These are phyloP conservation scores for Xanthoconium purpureum DNA, from an alignment of 768 basidiomycete species.

Conservation along the genomic window DNA sequence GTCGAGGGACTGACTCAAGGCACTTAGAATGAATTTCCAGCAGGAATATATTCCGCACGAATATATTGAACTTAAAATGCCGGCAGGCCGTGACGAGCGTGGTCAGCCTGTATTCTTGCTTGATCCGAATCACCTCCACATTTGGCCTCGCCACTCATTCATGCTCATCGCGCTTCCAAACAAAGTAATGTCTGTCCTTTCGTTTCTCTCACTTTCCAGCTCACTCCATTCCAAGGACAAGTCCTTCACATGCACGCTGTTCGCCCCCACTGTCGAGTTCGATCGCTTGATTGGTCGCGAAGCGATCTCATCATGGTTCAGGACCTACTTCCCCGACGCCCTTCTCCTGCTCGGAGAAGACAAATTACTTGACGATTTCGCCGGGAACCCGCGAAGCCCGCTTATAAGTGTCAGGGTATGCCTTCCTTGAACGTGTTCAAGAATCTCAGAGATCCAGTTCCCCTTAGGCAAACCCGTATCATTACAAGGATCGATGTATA, in stretches of 20 bases:
- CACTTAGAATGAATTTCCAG: conserved; percentile 84
- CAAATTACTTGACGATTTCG: conserved; percentile 71
- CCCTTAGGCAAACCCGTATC: conserved; percentile 76
- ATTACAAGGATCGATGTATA: conserved; percentile 83
- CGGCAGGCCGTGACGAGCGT: conserved; percentile 61
- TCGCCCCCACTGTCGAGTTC: conserved; percentile 78
- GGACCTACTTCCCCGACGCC: conserved; percentile 84
- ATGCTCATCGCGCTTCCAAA: conserved; percentile 99
- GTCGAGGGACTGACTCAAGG: conserved; percentile 17
- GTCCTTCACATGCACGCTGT: conserved; percentile 96
- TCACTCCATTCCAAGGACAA: conserved; percentile 63
- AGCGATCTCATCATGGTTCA: conserved; percentile 70
- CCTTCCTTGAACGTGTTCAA: conserved; percentile 24
- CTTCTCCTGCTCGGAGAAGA: conserved; percentile 80
- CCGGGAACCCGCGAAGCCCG: conserved; percentile 80
- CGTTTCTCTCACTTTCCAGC: conserved; percentile 26
- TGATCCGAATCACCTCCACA: conserved; percentile 95
- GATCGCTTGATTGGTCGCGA: conserved; percentile 62
- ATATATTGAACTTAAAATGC: conserved; percentile 96
- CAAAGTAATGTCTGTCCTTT: conserved; percentile 55
- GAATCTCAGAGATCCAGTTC: conserved; percentile 19
- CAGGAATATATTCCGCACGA: conserved; percentile 95
- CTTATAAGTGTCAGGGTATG: conserved; percentile 91
- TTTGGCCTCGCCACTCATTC: conserved; percentile 98
- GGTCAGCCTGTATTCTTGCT: conserved; percentile 73